Conservation (phyloP, 2,329 filamentous ascomycete species). For the Falciphora oryzae region DNA sequence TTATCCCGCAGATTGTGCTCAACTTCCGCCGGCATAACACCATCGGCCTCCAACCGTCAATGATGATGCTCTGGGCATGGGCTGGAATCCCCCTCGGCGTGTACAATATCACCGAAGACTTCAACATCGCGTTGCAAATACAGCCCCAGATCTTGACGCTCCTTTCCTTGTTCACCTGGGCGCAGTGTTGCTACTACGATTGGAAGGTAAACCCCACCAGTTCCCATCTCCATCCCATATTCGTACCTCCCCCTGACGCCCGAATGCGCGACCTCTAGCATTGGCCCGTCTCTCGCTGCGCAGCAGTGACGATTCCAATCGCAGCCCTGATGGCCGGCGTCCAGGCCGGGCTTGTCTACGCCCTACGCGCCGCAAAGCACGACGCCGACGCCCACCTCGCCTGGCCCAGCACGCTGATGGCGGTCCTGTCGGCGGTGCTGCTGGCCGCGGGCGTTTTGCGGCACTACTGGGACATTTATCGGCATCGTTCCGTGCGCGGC, state of each 20-base stretch:
- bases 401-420: slow-evolving; percentile 64
- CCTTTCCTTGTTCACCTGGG: slow-evolving; percentile 37
- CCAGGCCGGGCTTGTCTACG: slow-evolving; percentile 55
- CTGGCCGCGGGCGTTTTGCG: slow-evolving; percentile 60
- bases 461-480: slow-evolving; percentile 66
- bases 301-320: slow-evolving; percentile 43
- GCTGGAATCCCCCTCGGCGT: slow-evolving; percentile 61
- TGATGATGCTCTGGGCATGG: slow-evolving; percentile 68
- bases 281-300: slow-evolving; percentile 45
- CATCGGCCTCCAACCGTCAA: slow-evolving; percentile 57
- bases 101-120: slow-evolving; percentile 37
- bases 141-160: slow-evolving; percentile 38
- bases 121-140: slow-evolving; percentile 35
- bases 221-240: not conserved
- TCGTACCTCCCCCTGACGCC: not conserved
- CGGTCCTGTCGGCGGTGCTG: slow-evolving; percentile 55
- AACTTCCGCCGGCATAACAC: slow-evolving; percentile 63
- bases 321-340: slow-evolving; percentile 52
- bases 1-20: slow-evolving; percentile 64
- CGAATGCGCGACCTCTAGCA: slow-evolving; percentile 28
- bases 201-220: not conserved
- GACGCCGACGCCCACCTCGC: slow-evolving; percentile 29
- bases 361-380: slow-evolving; percentile 38
- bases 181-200: slow-evolving; percentile 36
- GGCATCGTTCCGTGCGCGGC: slow-evolving; percentile 59